Percentiles rank a stretch among this genome's conserved stretches.
Conservation (phyloP, 176 grass and related monocot genomes). For the Raddia distichophylla region DNA sequence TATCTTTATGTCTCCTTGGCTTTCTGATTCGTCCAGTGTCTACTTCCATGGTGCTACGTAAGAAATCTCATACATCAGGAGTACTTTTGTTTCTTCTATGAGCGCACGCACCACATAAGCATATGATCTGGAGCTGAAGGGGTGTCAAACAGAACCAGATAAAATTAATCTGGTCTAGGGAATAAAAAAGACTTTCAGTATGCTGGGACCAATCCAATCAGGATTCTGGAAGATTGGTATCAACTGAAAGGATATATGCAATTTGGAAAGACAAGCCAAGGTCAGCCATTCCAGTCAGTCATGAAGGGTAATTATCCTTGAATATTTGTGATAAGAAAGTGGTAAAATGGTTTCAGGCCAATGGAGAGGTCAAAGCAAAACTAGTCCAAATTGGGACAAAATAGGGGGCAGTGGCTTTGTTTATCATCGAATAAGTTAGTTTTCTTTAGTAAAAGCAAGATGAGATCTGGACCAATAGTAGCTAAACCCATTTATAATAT, state of each 20-base stretch:
- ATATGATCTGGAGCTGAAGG: neutral
- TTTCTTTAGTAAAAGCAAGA: neutral
- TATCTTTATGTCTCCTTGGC: neutral
- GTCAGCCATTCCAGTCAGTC: neutral
- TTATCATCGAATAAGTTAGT: neutral
- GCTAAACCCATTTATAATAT: neutral
- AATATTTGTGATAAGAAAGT: slow-evolving; percentile 21
- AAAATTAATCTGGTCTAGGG: neutral
- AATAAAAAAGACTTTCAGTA: neutral
- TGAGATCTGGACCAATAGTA: neutral
- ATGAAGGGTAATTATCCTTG: neutral
- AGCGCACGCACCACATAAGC: neutral
- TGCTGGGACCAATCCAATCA: neutral
- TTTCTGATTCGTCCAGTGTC: neutral
- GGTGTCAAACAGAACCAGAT: neutral
- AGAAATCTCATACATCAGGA: neutral
- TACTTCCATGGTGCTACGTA: neutral
- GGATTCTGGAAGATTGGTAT: neutral
- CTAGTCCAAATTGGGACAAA: slow-evolving; percentile 7
- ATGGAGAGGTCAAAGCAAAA: neutral
- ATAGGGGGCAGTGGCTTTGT: neutral
- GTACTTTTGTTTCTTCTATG: neutral
- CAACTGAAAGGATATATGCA: neutral
- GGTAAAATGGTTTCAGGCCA: neutral
- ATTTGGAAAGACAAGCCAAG: neutral